Evolutionary conservation across 2,329 filamentous ascomycete species (phyloP), one percentile per base, ranked within the genome.

Genomic region (Penicillium sclerotiorum): DNA sequence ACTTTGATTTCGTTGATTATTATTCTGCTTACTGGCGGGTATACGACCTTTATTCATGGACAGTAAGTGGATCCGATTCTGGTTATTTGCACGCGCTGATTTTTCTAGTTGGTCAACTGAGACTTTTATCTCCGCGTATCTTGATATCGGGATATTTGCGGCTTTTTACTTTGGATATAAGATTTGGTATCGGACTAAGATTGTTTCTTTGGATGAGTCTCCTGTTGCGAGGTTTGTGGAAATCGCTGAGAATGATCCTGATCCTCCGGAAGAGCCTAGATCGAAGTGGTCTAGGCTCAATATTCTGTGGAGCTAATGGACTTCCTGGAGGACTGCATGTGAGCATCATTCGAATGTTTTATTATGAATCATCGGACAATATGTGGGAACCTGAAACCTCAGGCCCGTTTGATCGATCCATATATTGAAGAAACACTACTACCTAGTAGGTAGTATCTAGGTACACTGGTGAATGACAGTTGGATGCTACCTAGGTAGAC

Each of bases 1-100:
- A 76, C 79, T 11, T 80, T 89, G 1, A 64, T 80, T 13, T 60
- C 83, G 30, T 77, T 88, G 32, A 59, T 66, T 1, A 65, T 88
- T n/a, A 72, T 89, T 5, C 83, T 80, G 4, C 67, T 89, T 4
- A 84, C 87, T 47, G 87, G 87, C 53, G 87, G 86, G 1, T 90
- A 88, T 68, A 78, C 83, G 5, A 55, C 52, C 3, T 63, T 63
- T 11, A 59, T 59, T 30, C 50, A 58, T 30, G 49, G 52, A 1
- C 38, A 56, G 21, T 55, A 40, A 32, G 49, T 49, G 17, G 20
- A 11, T 15, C 5, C 20, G 17, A 13, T 20, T n/a, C 18, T 33
- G 20, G 8, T 6, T 22, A 7, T 3, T 15, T 33, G n/a, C 17
- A 22, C 9, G 13, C 18, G 11, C 37, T 22, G 35, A 36, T 4